Evolutionary conservation across 2,329 filamentous ascomycete genomes (phyloP), one percentile per base, ranked within the genome.

Genomic region (Tolypocladium inflatum): DNA sequence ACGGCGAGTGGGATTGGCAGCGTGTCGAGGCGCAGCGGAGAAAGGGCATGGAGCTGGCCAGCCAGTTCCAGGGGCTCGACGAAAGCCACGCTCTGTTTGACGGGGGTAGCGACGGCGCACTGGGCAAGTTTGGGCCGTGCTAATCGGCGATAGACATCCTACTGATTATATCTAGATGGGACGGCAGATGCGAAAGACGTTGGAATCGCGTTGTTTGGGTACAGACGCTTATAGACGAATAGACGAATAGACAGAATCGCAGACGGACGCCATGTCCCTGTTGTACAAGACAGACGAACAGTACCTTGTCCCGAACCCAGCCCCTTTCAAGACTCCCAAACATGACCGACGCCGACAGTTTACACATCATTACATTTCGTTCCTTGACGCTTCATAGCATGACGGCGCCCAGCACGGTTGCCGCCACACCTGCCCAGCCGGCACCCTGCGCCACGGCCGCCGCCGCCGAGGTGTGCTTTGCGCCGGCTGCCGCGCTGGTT

Each of bases 61-160:
- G 73, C 60, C 78, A 84, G 61, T 84, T 87, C 64, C 78, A 79
- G 2, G 78, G 78, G 33, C 70, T 87, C 48, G 84, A 87, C 55
- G 77, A 74, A 3, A 67, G 83, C 30, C 75, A 80, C 41, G 65
- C 68, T n/a, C 62, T 76, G 55, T 84, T 85, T 63, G 77, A 84
- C 55, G 79, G 80, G 8, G 81, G 80, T 2, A 74, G 76, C 58
- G 66, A 78, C 19, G 80, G 80, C 1, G 79, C 80, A 1, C 65
- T 85, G 60, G 80, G 78, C 8, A 72, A 67, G 35, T 84, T 82
- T 56, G 72, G 74, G 4, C 67, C 76, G 17, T 76, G 74, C 59
- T 76, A 64, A 59, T 48, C 2, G 45, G 41, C 26, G 19, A 23
- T 56, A 3, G 17, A 35, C 9, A n/a, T 11, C 13, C 23, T 30